Evolutionary conservation across 345 rosid species (phyloP).

Genomic region (Passiflora organensis): DNA sequence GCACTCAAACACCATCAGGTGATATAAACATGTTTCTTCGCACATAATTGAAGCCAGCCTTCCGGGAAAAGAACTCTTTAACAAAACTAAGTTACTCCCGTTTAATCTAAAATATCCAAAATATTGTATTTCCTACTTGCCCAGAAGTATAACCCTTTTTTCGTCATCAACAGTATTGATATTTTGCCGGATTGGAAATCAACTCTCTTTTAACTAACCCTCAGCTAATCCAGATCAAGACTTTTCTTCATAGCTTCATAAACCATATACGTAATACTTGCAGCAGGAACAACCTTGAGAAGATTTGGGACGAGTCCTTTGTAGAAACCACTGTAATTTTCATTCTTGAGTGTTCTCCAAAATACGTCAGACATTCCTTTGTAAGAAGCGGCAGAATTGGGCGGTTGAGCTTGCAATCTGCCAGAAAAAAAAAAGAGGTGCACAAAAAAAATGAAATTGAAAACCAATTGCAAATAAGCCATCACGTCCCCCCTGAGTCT

Average conservation of each 20-base stretch:
- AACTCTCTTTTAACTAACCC: neutral
- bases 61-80: conserved; percentile 19
- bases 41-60: conserved; percentile 22
- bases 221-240: conserved; percentile 52
- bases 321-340: conserved; percentile 72
- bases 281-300: conserved; percentile 58
- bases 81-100: conserved; percentile 33
- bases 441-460: neutral
- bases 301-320: conserved; percentile 84
- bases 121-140: conserved; percentile 27
- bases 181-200: conserved; percentile 4
- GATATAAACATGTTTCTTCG: conserved; percentile 6
- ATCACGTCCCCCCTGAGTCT: too few species aligned
- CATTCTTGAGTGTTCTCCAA: conserved; percentile 58
- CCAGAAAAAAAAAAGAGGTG: conserved; percentile 3
- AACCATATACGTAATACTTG: conserved; percentile 51
- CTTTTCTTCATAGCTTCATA: conserved; percentile 86
- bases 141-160: conserved; percentile 18
- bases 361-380: conserved; percentile 75
- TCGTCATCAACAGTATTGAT: conserved; percentile 18
- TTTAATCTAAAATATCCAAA: conserved; percentile 26
- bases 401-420: conserved; percentile 88
- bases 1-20: conserved; percentile 9
- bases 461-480: neutral
- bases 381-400: conserved; percentile 39